Conservation (phyloP, 139 green algal genomes). For the Pleodorina starrii region DNA sequence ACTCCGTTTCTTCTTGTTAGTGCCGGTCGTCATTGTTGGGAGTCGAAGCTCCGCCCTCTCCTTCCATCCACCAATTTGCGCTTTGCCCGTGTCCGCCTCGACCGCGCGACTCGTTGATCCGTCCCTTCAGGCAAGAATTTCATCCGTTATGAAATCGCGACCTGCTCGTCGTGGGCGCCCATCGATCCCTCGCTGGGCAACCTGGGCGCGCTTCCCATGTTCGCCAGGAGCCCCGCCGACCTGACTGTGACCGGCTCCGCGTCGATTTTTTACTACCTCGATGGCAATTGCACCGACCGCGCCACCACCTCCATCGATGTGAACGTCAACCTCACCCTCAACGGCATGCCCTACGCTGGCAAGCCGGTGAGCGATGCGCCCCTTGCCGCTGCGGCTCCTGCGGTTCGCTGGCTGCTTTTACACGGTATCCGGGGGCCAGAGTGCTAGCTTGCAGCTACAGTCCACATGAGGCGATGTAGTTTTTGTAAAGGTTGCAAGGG, state of each 20-base stretch:
- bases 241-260: neutral
- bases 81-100: neutral
- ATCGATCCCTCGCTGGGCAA: neutral
- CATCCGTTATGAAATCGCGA: neutral
- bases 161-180: neutral
- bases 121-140: neutral
- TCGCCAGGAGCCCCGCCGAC: neutral
- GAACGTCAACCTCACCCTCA: slow-evolving; percentile 25
- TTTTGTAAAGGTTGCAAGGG: too few relatives aligned
- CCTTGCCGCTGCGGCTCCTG: too few relatives aligned
- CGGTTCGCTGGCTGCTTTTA: too few relatives aligned
- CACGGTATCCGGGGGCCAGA: too few relatives aligned
- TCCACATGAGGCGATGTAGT: too few relatives aligned
- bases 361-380: neutral
- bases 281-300: neutral
- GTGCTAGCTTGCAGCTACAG: too few relatives aligned
- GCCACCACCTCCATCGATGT: neutral
- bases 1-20: neutral
- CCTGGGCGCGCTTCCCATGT: neutral
- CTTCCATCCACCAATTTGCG: neutral
- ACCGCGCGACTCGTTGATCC: neutral
- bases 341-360: slow-evolving; percentile 7
- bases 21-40: neutral
- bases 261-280: neutral
- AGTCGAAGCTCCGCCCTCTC: neutral